phyloP scores from a whole-genome alignment of 805 yeast species.

The Vanderwaltozyma polyspora region DNA sequence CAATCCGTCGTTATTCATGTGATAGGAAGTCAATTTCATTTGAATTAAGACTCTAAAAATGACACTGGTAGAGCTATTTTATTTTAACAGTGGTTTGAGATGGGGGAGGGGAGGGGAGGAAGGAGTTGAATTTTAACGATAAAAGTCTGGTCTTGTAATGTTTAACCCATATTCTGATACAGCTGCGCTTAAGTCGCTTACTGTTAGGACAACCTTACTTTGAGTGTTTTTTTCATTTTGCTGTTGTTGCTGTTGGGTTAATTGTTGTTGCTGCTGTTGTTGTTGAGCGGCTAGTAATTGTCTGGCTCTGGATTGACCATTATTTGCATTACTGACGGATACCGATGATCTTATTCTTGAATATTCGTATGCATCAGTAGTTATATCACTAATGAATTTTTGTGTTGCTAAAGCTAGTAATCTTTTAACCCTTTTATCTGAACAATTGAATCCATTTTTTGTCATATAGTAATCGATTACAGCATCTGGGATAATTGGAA shows the following conservation, averaged over 20 bases:
- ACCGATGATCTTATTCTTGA: constrained; percentile 83
- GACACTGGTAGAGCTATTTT: too few relatives aligned
- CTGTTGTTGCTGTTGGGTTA: constrained; percentile 31
- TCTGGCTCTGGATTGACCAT: constrained; percentile 77
- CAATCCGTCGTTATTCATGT: too few relatives aligned
- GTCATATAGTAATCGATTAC: constrained; percentile 87
- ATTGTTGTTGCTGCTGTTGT: constrained; percentile 32
- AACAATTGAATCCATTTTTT: constrained; percentile 73
- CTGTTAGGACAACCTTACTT: constrained; percentile 77
- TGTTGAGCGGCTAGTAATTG: too few relatives aligned
- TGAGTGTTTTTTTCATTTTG: constrained; percentile 32
- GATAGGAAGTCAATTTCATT: too few relatives aligned
- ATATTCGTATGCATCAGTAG: constrained; percentile 93
- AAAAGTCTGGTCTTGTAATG: constrained; percentile 85
- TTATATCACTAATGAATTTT: constrained; percentile 85
- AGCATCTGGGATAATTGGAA: constrained; percentile 94
- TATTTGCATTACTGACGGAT: constrained; percentile 73
- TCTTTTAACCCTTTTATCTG: constrained; percentile 69
- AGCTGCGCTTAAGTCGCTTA: constrained; percentile 89
- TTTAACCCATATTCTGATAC: constrained; percentile 87
- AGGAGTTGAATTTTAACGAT: too few relatives aligned
- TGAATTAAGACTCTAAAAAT: too few relatives aligned
- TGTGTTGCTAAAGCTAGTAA: constrained; percentile 91
- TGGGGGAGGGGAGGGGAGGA: too few relatives aligned
- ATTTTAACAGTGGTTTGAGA: too few relatives aligned